Base-by-base conservation (phyloP, 306 rosid genomes). In the Cucurbita argyrosperma region DNA sequence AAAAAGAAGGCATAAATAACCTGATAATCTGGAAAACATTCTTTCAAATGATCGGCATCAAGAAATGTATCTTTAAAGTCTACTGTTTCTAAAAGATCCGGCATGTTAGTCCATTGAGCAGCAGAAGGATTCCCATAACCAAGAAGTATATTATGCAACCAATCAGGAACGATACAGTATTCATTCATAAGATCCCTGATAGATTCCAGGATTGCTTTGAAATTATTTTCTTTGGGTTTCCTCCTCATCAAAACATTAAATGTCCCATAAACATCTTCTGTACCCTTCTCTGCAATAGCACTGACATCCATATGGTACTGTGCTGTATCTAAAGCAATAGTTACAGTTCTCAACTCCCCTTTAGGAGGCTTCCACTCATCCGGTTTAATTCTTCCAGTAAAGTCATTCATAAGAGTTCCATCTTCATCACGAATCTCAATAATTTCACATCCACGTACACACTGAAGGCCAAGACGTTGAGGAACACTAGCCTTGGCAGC, bases 311-410 rank as follows among this genome's bases (percentile, higher is more conserved):
- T 94, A 83, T 91, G 84, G 83, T 94, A 94, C 52, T 94, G 99
- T n/a, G 99, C 96, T 49, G 99, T 88, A 84, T 94, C 99, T 78
- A 94, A 87, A 80, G 99, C 99, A 78, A 94, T 85, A 58, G 92
- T 94, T 61, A 94, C 87, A 75, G 99, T 94, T 89, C 99, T 91
- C 77, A 91, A 71, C 64, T 94, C 97, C 74, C 97, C 99, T 81
- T 91, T 94, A 58, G 99, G 97, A 59, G 97, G 99, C 83, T 94
- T 94, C 97, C 99, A 94, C 72, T 94, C 99, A 82, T 94, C 99
- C 23, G 89, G 87, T 81, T 94, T 94, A 72, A 91, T 88, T 81
- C 79, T 91, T 78, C 99, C 96, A 30, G 95, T 89, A 76, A 88
- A 91, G 87, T 94, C 99, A 87, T 94, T 94, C 99, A 94, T 91